phyloP scores from a whole-genome alignment of 331 rosid genomes.

The Malus hybrid region DNA sequence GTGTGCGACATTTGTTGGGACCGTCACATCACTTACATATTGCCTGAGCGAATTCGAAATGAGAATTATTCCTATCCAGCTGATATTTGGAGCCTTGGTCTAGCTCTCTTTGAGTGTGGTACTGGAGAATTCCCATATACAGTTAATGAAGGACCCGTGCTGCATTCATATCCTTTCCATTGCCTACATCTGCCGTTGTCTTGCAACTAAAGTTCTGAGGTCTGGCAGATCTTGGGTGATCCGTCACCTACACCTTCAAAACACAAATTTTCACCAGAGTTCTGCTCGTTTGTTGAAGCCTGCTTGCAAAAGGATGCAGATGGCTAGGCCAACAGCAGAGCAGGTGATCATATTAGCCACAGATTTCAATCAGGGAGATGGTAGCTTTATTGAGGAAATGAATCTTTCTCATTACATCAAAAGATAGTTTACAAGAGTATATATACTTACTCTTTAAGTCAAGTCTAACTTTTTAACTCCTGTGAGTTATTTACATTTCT shows the following conservation, averaged over 20 bases:
- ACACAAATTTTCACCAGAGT: slow-evolving; percentile 72
- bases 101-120: slow-evolving; percentile 84
- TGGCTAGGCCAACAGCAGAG: slow-evolving; percentile 81
- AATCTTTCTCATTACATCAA: too few species aligned
- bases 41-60: slow-evolving; percentile 88
- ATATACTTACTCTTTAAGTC: too few species aligned
- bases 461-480: too few species aligned
- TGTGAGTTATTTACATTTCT: too few species aligned
- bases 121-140: slow-evolving; percentile 97
- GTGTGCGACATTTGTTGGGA: slow-evolving; percentile 98
- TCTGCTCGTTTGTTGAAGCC: slow-evolving; percentile 77
- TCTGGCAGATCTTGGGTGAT: slow-evolving; percentile 75
- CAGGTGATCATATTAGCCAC: slow-evolving; percentile 35
- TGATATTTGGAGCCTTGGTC: slow-evolving; percentile 98
- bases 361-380: too few species aligned
- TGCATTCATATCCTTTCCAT: too few species aligned
- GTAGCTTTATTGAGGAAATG: too few species aligned
- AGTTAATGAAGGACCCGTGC: slow-evolving; percentile 74
- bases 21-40: slow-evolving; percentile 90
- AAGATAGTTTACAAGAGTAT: too few species aligned
- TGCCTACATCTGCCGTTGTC: background rate
- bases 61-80: slow-evolving; percentile 96
- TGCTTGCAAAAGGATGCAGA: slow-evolving; percentile 91
- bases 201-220: slow-evolving; percentile 10
- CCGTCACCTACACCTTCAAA: slow-evolving; percentile 91